phyloP scores from a whole-genome alignment of 305 asterid species.

The Solanum chacoense region DNA sequence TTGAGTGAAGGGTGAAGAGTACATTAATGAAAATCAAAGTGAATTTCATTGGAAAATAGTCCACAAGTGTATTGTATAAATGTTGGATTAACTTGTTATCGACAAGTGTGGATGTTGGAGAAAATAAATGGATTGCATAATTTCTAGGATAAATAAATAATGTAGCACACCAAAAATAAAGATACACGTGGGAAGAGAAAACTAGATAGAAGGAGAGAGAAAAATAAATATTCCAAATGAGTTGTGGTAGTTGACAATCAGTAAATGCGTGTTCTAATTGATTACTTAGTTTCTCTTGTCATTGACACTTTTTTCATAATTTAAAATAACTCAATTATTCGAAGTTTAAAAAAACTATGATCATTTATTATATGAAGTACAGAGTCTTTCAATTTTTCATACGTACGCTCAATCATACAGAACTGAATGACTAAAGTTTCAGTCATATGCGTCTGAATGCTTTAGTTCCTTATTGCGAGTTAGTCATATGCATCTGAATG shows the following conservation, averaged over 20 bases:
- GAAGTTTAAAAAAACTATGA: no score
- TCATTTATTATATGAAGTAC: not conserved
- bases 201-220: not conserved
- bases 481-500: not conserved
- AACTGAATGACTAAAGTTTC: not conserved
- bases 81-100: not conserved
- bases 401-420: not conserved
- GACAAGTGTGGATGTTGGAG: not conserved
- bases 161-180: not conserved
- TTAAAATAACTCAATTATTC: no score
- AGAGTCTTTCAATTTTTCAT: not conserved
- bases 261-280: no score
- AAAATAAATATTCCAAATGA: not conserved
- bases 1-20: conserved; percentile 25
- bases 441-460: not conserved
- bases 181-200: not conserved
- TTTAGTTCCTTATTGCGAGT: no score
- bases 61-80: not conserved
- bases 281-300: no score
- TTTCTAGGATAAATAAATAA: not conserved
- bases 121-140: not conserved
- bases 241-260: not conserved
- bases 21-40: not conserved
- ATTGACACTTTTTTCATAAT: no score
- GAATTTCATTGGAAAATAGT: not conserved